Evolutionary conservation across 2,329 filamentous ascomycete genomes (phyloP).

Genomic region (Sphaerulina musiva): DNA sequence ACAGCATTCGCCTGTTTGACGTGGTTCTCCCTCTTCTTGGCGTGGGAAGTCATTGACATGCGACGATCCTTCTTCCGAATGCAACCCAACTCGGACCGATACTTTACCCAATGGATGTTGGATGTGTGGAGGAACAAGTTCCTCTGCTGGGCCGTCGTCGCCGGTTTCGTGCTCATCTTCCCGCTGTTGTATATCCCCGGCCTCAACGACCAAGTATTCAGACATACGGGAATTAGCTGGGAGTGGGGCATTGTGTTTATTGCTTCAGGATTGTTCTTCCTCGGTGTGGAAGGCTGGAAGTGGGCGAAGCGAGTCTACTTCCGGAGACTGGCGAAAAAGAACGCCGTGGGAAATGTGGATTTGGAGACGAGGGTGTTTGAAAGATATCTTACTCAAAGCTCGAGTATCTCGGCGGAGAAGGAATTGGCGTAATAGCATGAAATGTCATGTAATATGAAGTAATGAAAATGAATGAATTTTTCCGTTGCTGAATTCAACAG

Average conservation of each 20-base stretch:
- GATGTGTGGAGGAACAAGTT: conserved; percentile 69
- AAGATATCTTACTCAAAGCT: conserved; percentile 23
- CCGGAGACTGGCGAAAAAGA: conserved; percentile 14
- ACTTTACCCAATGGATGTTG: conserved; percentile 59
- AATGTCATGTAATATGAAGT: not conserved
- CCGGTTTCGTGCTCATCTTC: conserved; percentile 43
- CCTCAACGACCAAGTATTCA: conserved; percentile 59
- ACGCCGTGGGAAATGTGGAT: conserved; percentile 11
- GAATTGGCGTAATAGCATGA: not conserved
- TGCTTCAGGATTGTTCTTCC: conserved; percentile 46
- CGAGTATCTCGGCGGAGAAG: conserved; percentile 17
- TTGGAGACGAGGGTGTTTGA: conserved; percentile 23
- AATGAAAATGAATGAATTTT: not conserved
- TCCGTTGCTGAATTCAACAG: not conserved
- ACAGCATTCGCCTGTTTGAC: conserved; percentile 69
- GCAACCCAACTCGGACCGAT: conserved; percentile 55
- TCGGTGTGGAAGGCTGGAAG: conserved; percentile 61
- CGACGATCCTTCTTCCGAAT: conserved; percentile 69
- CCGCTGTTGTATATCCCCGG: conserved; percentile 58
- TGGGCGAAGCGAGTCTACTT: conserved; percentile 51
- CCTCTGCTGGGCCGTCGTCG: conserved; percentile 42
- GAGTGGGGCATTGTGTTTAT: conserved; percentile 62
- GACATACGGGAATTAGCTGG: conserved; percentile 59
- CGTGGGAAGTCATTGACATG: conserved; percentile 71
- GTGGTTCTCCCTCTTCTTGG: conserved; percentile 69